A percentile compares a stretch with the other conserved stretches of the same genome.
phyloP scores from a whole-genome alignment of 108 stramenopile genomes.

The Conticribra guillardii region DNA sequence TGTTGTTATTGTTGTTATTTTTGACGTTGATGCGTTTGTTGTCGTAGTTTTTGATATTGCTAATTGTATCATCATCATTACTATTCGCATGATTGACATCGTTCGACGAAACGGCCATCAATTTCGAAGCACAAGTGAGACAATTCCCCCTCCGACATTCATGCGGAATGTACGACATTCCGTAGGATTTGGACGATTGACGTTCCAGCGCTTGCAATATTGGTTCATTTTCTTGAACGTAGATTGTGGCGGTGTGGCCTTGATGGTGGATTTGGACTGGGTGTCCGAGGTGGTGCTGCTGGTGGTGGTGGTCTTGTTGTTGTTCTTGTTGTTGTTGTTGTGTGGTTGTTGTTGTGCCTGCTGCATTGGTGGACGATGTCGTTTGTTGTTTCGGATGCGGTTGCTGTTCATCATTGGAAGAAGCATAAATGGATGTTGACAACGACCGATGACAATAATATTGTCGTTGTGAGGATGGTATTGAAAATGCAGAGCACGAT shows the following conservation, averaged over 20 bases:
- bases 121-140: constrained; percentile 65
- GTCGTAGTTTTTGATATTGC: background rate
- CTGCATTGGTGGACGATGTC: background rate
- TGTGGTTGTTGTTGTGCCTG: background rate
- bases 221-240: constrained; percentile 36
- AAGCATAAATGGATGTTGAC: too few species aligned
- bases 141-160: constrained; percentile 84
- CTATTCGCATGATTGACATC: background rate
- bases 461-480: background rate
- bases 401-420: too few species aligned
- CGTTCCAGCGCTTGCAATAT: constrained; percentile 49
- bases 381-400: background rate
- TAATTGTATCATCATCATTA: background rate
- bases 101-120: background rate
- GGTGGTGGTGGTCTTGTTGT: background rate
- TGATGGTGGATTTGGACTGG: constrained; percentile 38
- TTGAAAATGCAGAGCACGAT: background rate
- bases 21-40: background rate
- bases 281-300: constrained; percentile 9
- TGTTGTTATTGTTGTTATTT: background rate
- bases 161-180: constrained; percentile 57
- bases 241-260: constrained; percentile 31
- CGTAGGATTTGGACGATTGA: constrained; percentile 15
- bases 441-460: too few species aligned
- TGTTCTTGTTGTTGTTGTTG: background rate